phyloP scores from a whole-genome alignment of 208 protist genomes.

The Leishmania mexicana region DNA sequence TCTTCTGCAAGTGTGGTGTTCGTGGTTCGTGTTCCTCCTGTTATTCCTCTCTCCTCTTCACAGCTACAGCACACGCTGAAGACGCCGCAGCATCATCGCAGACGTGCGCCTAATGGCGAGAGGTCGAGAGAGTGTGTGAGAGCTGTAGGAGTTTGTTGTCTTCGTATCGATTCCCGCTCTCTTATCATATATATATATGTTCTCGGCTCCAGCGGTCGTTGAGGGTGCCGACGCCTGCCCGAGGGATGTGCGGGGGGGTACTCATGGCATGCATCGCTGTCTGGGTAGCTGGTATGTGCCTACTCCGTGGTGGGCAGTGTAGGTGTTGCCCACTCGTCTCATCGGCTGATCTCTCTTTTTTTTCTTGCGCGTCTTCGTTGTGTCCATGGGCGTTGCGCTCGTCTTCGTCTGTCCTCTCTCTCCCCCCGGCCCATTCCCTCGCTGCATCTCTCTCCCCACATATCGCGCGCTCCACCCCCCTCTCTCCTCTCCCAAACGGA shows the following conservation, averaged over 20 bases:
- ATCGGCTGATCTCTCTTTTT: not conserved
- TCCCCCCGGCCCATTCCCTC: not conserved
- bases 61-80: not conserved
- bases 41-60: not conserved
- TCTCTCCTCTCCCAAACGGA: not conserved
- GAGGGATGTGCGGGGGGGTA: too few species aligned
- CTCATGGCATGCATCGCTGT: too few species aligned
- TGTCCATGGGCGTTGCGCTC: not conserved
- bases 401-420: not conserved
- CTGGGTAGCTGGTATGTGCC: too few species aligned
- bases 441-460: not conserved
- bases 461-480: not conserved
- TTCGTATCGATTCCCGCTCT: not conserved
- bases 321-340: not conserved
- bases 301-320: too few species aligned
- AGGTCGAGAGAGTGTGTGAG: not conserved
- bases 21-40: not conserved
- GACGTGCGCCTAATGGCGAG: not conserved
- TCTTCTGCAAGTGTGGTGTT: not conserved
- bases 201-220: not conserved
- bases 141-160: too few species aligned
- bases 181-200: not conserved
- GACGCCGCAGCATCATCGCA: not conserved
- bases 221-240: not conserved
- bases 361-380: not conserved